These are phyloP conservation scores for Cladosporium phlei DNA, from an alignment of 2,329 filamentous ascomycete genomes.

Conservation along the genomic window DNA sequence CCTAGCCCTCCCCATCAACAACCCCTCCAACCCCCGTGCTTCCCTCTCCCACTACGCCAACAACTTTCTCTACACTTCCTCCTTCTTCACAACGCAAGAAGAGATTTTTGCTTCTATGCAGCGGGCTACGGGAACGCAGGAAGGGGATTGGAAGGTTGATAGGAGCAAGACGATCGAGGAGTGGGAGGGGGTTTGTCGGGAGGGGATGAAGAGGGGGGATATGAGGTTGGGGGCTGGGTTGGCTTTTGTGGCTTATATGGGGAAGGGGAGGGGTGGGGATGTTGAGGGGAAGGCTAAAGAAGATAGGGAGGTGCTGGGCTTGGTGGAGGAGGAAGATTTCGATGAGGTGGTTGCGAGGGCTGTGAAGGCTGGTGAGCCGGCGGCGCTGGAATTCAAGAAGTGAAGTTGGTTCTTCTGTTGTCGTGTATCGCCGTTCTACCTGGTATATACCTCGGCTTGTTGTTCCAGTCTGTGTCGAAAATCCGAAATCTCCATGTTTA, in stretches of 20 bases:
- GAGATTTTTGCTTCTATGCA: slow-evolving; percentile 35
- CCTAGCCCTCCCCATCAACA: slow-evolving; percentile 29
- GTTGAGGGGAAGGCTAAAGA: slow-evolving; percentile 28
- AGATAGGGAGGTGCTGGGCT: slow-evolving; percentile 36
- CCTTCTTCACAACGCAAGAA: slow-evolving; percentile 34
- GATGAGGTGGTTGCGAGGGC: slow-evolving; percentile 33
- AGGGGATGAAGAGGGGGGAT: slow-evolving; percentile 41
- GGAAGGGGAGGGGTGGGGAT: slow-evolving; percentile 20
- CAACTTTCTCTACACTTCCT: slow-evolving; percentile 33
- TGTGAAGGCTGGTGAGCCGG: slow-evolving; percentile 17
- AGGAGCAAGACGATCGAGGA: slow-evolving; percentile 29
- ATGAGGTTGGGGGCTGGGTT: slow-evolving; percentile 31
- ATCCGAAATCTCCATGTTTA: too few species aligned
- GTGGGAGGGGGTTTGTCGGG: slow-evolving; percentile 46
- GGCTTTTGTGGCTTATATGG: slow-evolving; percentile 21
- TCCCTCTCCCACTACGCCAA: slow-evolving; percentile 38
- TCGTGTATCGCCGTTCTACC: too few species aligned
- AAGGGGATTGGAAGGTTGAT: slow-evolving; percentile 35
- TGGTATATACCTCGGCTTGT: too few species aligned
- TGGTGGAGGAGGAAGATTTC: slow-evolving; percentile 36
- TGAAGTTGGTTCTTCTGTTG: too few species aligned
- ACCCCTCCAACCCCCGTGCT: slow-evolving; percentile 13
- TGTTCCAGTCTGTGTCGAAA: too few species aligned
- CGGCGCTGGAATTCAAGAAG: not conserved
- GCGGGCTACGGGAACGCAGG: slow-evolving; percentile 31